A percentile compares a stretch with the other conserved stretches of the same genome.
phyloP scores from a whole-genome alignment of 2,329 filamentous ascomycete species.

The Pseudogymnoascus sp. region DNA sequence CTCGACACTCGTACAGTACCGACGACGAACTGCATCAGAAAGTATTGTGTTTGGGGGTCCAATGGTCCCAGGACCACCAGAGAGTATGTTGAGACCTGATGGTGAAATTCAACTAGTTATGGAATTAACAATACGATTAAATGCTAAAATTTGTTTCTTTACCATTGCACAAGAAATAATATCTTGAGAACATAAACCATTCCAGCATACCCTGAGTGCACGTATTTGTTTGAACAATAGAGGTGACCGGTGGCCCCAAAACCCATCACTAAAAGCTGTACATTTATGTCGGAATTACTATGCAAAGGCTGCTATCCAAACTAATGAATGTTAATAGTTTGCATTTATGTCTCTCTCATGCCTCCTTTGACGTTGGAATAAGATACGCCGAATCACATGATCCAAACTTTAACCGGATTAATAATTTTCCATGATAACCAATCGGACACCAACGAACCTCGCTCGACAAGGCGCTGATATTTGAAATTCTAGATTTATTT shows the following conservation, averaged over 20 bases:
- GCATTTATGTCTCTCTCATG: no score
- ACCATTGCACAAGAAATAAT: neutral
- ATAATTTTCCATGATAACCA: conserved; percentile 6
- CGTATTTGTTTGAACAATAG: neutral
- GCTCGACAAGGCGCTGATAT: neutral
- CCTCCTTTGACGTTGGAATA: neutral
- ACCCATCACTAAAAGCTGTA: neutral
- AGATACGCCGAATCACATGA: neutral
- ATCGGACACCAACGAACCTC: conserved; percentile 3
- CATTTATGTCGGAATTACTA: neutral
- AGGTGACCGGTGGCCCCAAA: neutral
- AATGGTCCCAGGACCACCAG: neutral
- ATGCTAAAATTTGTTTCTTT: neutral
- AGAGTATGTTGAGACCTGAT: neutral
- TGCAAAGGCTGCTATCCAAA: neutral
- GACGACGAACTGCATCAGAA: neutral
- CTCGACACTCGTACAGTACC: no score
- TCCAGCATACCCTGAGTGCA: neutral
- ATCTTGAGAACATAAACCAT: neutral
- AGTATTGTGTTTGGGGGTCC: neutral
- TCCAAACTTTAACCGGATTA: neutral
- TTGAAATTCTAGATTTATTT: conserved; percentile 3
- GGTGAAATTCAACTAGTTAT: neutral
- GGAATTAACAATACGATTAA: neutral
- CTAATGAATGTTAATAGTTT: neutral